Evolutionary conservation across 208 protist species (phyloP).

Genomic region (Leptomonas pyrrhocoris): DNA sequence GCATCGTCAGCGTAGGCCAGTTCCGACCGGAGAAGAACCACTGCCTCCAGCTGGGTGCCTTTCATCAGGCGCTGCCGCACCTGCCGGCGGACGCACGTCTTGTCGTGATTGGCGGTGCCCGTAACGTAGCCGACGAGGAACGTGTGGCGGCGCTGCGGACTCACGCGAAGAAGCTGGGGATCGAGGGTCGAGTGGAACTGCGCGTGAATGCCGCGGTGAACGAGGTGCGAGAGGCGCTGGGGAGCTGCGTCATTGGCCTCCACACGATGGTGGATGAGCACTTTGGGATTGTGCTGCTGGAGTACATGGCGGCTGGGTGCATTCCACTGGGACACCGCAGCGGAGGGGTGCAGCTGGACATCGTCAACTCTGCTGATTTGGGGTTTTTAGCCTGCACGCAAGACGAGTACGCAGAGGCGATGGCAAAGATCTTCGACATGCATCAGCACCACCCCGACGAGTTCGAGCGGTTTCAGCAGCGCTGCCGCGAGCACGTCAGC

Average conservation of each 20-base stretch:
- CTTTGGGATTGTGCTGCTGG: constrained; percentile 99
- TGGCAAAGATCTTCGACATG: constrained; percentile 61
- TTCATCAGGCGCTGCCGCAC: constrained; percentile 50
- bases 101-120: constrained; percentile 88
- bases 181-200: constrained; percentile 68
- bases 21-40: constrained; percentile 99
- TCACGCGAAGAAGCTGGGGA: constrained; percentile 44
- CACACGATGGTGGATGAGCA: constrained; percentile 99
- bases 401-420: constrained; percentile 85
- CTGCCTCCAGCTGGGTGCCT: constrained; percentile 91
- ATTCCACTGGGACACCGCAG: constrained; percentile 94
- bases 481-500: constrained; percentile 33
- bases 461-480: constrained; percentile 46
- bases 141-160: constrained; percentile 62
- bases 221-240: constrained; percentile 51
- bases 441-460: constrained; percentile 24
- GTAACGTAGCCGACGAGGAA: constrained; percentile 79
- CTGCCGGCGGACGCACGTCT: constrained; percentile 56
- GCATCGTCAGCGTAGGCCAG: constrained; percentile 95
- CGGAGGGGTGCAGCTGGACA: constrained; percentile 95
- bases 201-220: constrained; percentile 62
- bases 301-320: constrained; percentile 95
- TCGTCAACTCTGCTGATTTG: constrained; percentile 66
- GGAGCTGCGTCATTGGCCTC: constrained; percentile 85
- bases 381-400: constrained; percentile 89